Evolutionary conservation across 1,284 basidiomycete genomes (phyloP).

Genomic region (Ustanciosporium gigantosporum): DNA sequence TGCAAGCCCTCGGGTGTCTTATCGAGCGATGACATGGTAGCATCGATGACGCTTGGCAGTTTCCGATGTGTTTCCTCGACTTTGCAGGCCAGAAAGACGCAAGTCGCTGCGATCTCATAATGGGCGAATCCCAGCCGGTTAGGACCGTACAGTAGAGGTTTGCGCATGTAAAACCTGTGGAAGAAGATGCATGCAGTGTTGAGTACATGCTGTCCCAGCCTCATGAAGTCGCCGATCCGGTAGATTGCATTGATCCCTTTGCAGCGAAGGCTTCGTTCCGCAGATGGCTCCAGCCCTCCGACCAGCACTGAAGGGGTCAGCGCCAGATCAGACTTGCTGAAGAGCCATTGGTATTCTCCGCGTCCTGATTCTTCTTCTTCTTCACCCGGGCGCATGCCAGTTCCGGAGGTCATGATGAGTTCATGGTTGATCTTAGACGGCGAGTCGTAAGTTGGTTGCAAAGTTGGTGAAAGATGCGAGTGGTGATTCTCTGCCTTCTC

Average conservation of each 20-base stretch:
- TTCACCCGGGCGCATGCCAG: neutral
- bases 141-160: constrained; percentile 67
- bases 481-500: too few species aligned
- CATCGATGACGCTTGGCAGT: constrained; percentile 77
- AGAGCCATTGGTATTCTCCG: constrained; percentile 44
- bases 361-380: too few species aligned
- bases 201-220: constrained; percentile 52
- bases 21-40: constrained; percentile 72
- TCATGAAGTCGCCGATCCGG: constrained; percentile 52
- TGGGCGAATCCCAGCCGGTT: constrained; percentile 67
- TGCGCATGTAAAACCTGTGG: constrained; percentile 92
- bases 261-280: constrained; percentile 46
- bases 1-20: constrained; percentile 64
- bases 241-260: constrained; percentile 52
- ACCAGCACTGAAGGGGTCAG: constrained; percentile 40
- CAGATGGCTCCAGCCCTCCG: constrained; percentile 18
- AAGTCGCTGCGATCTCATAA: constrained; percentile 78
- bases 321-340: constrained; percentile 29
- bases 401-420: neutral
- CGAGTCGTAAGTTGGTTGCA: neutral
- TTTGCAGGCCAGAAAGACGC: constrained; percentile 88
- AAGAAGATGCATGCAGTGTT: constrained; percentile 77
- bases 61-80: constrained; percentile 85
- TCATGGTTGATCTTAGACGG: neutral
- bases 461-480: neutral